Conservation (phyloP, 345 rosid species). For the Balakata baccata region DNA sequence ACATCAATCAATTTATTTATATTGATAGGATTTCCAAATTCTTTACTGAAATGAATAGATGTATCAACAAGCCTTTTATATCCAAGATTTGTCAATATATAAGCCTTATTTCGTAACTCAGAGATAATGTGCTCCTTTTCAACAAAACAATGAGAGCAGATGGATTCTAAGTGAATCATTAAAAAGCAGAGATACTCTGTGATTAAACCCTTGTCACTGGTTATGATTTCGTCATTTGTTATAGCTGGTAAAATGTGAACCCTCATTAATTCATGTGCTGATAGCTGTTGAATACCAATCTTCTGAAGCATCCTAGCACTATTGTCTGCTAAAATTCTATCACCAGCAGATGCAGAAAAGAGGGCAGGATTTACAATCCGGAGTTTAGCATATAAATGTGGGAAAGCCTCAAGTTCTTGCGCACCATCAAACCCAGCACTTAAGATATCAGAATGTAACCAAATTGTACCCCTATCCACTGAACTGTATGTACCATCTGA, state of each 20-base stretch:
- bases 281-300: conserved; percentile 71
- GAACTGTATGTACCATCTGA: conserved; percentile 74
- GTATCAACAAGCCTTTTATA: conserved; percentile 47
- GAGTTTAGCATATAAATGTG: conserved; percentile 65
- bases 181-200: conserved; percentile 78
- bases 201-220: conserved; percentile 42
- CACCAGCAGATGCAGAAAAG: conserved; percentile 44
- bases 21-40: conserved; percentile 57
- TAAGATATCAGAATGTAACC: conserved; percentile 66
- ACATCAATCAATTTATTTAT: conserved; percentile 46
- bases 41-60: conserved; percentile 68
- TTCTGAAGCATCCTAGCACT: conserved; percentile 54
- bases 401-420: conserved; percentile 58
- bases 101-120: conserved; percentile 61
- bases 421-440: conserved; percentile 43
- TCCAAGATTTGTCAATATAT: conserved; percentile 68
- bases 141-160: conserved; percentile 55
- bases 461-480: conserved; percentile 62
- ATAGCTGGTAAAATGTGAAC: conserved; percentile 71
- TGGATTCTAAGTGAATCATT: conserved; percentile 75
- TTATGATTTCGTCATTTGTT: conserved; percentile 33
- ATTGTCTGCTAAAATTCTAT: conserved; percentile 38
- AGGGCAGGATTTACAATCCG: conserved; percentile 61
- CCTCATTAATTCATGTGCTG: conserved; percentile 84
- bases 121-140: conserved; percentile 64